These are phyloP conservation scores for Aspergillus kassunensis DNA, from an alignment of 495 filamentous ascomycete species.

Conservation along the genomic window DNA sequence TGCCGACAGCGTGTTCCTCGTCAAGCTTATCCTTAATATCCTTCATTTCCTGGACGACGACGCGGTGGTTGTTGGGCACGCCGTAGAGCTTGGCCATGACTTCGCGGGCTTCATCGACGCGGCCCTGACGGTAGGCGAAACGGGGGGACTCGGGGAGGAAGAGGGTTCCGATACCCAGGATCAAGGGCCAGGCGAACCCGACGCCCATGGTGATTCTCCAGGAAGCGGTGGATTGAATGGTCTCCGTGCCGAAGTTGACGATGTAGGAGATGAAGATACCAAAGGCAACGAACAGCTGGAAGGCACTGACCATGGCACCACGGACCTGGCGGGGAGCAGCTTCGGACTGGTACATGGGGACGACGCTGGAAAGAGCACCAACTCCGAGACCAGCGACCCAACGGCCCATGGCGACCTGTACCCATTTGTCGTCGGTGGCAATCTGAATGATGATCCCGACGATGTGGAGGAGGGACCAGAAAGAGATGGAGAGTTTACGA, in stretches of 20 bases:
- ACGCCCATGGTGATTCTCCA: constrained; percentile 83
- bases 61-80: constrained; percentile 56
- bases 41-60: constrained; percentile 64
- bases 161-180: constrained; percentile 66
- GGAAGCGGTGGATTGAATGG: constrained; percentile 49
- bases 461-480: constrained; percentile 60
- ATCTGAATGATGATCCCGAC: constrained; percentile 69
- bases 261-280: constrained; percentile 81
- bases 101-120: constrained; percentile 58
- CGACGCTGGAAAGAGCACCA: constrained; percentile 64
- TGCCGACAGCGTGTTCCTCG: constrained; percentile 52
- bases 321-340: constrained; percentile 62
- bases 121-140: constrained; percentile 62
- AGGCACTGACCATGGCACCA: constrained; percentile 64
- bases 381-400: constrained; percentile 66
- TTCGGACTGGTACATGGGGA: constrained; percentile 73
- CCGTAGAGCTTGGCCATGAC: constrained; percentile 72
- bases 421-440: constrained; percentile 51
- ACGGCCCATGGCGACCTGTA: constrained; percentile 51
- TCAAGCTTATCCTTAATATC: constrained; percentile 62
- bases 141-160: constrained; percentile 72
- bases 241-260: constrained; percentile 73
- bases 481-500: constrained; percentile 47
- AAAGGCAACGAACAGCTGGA: constrained; percentile 85
- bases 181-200: constrained; percentile 69